A percentile compares a stretch with the other conserved stretches of the same genome.
These are phyloP conservation scores for Angomonas ambiguus DNA, from an alignment of 208 protist genomes.

Conservation along the genomic window DNA sequence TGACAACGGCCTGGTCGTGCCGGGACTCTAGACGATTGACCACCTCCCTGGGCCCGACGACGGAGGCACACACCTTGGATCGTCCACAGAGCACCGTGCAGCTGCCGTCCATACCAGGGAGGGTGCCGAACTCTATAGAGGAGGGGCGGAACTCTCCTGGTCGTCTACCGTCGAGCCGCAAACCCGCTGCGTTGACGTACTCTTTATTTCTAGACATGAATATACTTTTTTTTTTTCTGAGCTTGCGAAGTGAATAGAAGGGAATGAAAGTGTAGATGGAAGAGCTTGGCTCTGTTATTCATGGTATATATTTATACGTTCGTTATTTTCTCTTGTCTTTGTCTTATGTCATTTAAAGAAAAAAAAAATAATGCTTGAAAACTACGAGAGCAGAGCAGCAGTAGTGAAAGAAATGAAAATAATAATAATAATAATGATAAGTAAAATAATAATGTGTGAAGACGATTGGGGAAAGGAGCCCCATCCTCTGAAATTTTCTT, in stretches of 20 bases:
- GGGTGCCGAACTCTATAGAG: constrained; percentile 59
- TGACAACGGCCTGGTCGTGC: constrained; percentile 62
- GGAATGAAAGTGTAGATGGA: background rate
- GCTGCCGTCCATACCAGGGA: constrained; percentile 66
- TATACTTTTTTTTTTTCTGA: no score
- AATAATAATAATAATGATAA: background rate
- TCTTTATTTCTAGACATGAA: constrained; percentile 65
- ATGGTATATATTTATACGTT: no score
- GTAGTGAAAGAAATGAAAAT: constrained; percentile 6
- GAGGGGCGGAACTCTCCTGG: constrained; percentile 58
- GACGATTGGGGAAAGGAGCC: background rate
- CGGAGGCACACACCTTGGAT: constrained; percentile 62
- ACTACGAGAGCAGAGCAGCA: background rate
- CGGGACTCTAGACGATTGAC: constrained; percentile 48
- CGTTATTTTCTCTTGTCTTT: no score
- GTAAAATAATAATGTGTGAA: background rate
- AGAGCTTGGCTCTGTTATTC: no score
- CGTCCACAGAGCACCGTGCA: constrained; percentile 53
- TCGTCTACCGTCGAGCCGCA: constrained; percentile 76
- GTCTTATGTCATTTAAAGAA: constrained; percentile 34
- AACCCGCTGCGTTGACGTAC: constrained; percentile 77
- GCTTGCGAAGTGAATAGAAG: no score
- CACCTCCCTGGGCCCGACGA: constrained; percentile 69
- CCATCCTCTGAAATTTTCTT: no score
- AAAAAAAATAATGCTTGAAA: background rate